Percentiles rank a stretch among this genome's conserved stretches.
phyloP scores from a whole-genome alignment of 2,329 filamentous ascomycete species.

The Massarina eburnea region DNA sequence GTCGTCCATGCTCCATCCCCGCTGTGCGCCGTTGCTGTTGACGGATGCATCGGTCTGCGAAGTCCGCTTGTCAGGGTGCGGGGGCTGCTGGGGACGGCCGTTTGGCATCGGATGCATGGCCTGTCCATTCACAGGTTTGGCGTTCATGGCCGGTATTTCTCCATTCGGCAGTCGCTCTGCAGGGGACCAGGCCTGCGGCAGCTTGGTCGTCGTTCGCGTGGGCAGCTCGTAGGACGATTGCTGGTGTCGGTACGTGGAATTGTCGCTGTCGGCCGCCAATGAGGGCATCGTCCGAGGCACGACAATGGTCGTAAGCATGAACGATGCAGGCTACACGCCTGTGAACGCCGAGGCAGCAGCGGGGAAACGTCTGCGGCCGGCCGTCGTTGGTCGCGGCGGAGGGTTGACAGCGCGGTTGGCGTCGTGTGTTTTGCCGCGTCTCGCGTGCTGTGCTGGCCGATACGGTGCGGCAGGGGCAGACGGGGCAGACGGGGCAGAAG shows the following conservation, averaged over 20 bases:
- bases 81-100: conserved; percentile 36
- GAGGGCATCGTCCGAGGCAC: conserved; percentile 53
- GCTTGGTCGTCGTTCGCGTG: conserved; percentile 26
- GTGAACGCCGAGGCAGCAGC: conserved; percentile 27
- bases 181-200: conserved; percentile 21
- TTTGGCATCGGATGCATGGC: conserved; percentile 37
- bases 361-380: conserved; percentile 28
- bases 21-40: conserved; percentile 14
- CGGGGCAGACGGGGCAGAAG: too few relatives aligned
- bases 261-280: conserved; percentile 50
- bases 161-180: conserved; percentile 32
- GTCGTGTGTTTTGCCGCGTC: conserved; percentile 8
- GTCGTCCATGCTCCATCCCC: conserved; percentile 18
- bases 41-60: conserved; percentile 30
- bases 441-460: conserved; percentile 6
- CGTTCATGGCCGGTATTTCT: conserved; percentile 32
- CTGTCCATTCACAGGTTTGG: conserved; percentile 33
- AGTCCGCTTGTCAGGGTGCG: conserved; percentile 42
- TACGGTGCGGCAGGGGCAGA: neutral
- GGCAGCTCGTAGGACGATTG: conserved; percentile 26
- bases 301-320: conserved; percentile 37
- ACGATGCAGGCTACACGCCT: conserved; percentile 29
- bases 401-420: conserved; percentile 22
- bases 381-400: conserved; percentile 2
- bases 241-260: conserved; percentile 35